phyloP scores from a whole-genome alignment of 2,329 filamentous ascomycete genomes.

The Fusarium sp. region DNA sequence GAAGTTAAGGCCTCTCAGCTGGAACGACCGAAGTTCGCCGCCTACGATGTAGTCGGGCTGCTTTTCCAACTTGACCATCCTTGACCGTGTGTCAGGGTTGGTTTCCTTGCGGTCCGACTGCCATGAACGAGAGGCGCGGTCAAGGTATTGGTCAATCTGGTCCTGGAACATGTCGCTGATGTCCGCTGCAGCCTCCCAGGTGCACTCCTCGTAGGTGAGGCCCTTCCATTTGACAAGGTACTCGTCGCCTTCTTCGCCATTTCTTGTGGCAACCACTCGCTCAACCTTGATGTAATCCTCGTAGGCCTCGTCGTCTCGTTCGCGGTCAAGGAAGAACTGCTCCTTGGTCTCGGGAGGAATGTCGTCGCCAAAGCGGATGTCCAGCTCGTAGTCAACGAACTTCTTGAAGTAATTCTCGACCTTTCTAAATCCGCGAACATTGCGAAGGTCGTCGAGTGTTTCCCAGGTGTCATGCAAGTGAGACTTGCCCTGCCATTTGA shows the following conservation, averaged over 20 bases:
- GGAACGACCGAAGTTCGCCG: constrained; percentile 91
- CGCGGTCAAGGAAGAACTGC: constrained; percentile 94
- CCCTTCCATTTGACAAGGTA: constrained; percentile 99
- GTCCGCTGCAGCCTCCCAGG: constrained; percentile 86
- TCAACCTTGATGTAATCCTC: constrained; percentile 94
- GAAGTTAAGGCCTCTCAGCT: constrained; percentile 94
- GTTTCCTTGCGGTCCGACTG: constrained; percentile 83
- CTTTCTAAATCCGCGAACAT: constrained; percentile 86
- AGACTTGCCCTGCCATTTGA: constrained; percentile 98
- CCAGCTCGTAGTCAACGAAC: constrained; percentile 82
- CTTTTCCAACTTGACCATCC: constrained; percentile 79
- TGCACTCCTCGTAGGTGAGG: constrained; percentile 91
- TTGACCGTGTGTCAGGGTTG: constrained; percentile 78
- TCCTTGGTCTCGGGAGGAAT: constrained; percentile 88
- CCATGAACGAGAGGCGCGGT: constrained; percentile 84
- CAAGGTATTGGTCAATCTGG: constrained; percentile 91
- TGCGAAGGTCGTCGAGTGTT: constrained; percentile 77
- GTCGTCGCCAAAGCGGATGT: constrained; percentile 80
- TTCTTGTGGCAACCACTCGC: constrained; percentile 86
- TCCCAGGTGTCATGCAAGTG: constrained; percentile 98
- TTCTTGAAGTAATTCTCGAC: constrained; percentile 96
- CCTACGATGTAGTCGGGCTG: constrained; percentile 88
- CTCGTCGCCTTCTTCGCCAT: constrained; percentile 83
- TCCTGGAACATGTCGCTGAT: constrained; percentile 84
- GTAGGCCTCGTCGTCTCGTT: constrained; percentile 88